Percentiles rank a stretch among this genome's conserved stretches.
Evolutionary conservation across 2,329 filamentous ascomycete genomes (phyloP).

Genomic region (Alternaria dauci): DNA sequence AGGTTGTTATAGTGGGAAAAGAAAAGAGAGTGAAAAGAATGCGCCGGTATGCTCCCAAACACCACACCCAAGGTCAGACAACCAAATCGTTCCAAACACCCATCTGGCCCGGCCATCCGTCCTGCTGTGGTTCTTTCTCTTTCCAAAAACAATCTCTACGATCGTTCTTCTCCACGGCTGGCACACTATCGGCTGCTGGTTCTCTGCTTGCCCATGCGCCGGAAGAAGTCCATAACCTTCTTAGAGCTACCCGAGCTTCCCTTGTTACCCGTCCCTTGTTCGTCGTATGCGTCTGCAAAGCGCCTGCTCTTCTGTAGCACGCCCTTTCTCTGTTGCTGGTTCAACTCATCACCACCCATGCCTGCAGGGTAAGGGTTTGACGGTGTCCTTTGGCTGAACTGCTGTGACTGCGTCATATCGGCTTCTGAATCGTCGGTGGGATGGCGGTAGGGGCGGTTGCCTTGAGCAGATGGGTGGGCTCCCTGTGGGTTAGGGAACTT

Average conservation of each 20-base stretch:
- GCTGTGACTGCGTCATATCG: slow-evolving; percentile 35
- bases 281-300: slow-evolving; percentile 88
- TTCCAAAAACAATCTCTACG: not conserved
- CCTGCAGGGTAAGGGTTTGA: slow-evolving; percentile 52
- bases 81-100: slow-evolving; percentile 3
- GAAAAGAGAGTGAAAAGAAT: slow-evolving; percentile 3
- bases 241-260: slow-evolving; percentile 73
- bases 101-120: not conserved
- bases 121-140: not conserved
- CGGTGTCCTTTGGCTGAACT: slow-evolving; percentile 23
- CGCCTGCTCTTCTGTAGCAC: slow-evolving; percentile 85
- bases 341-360: slow-evolving; percentile 42
- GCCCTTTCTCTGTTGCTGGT: slow-evolving; percentile 49
- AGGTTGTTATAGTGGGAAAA: not conserved
- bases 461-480: slow-evolving; percentile 39
- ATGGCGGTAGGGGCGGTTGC: slow-evolving; percentile 40
- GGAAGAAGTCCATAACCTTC: slow-evolving; percentile 98
- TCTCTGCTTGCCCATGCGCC: slow-evolving; percentile 80
- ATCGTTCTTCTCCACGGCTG: not conserved
- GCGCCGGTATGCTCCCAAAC: slow-evolving; percentile 11
- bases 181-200: slow-evolving; percentile 19
- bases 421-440: slow-evolving; percentile 48
- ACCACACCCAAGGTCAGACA: slow-evolving; percentile 1
- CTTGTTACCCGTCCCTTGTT: slow-evolving; percentile 48
- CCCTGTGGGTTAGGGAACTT: slow-evolving; percentile 47